phyloP scores from a whole-genome alignment of 1,139 yeast species.

The Waltiozyma sp. region DNA sequence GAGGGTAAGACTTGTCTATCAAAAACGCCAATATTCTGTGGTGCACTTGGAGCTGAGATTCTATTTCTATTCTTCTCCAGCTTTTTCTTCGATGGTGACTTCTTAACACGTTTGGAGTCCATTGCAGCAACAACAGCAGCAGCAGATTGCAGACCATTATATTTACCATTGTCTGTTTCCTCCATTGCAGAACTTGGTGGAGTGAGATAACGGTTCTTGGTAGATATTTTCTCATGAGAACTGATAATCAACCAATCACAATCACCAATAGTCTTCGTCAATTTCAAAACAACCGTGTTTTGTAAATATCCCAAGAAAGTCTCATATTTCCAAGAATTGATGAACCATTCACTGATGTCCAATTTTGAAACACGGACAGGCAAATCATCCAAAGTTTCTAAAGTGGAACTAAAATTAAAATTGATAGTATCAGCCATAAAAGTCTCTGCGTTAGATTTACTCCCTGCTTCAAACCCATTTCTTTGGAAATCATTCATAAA shows the following conservation, averaged over 20 bases:
- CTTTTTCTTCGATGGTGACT: background rate
- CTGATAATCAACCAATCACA: constrained; percentile 26
- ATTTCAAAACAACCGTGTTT: constrained; percentile 22
- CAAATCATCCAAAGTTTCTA: constrained; percentile 12
- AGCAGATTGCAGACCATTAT: constrained; percentile 10
- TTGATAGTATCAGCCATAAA: constrained; percentile 19
- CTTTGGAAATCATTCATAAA: constrained; percentile 23
- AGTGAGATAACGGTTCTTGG: constrained; percentile 17
- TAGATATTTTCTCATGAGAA: constrained; percentile 20
- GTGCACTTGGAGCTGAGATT: constrained; percentile 13
- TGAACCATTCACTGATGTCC: constrained; percentile 24
- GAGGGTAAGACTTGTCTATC: constrained; percentile 6
- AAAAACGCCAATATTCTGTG: constrained; percentile 9
- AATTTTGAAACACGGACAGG: constrained; percentile 23
- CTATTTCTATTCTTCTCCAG: constrained; percentile 8
- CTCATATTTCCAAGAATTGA: constrained; percentile 26
- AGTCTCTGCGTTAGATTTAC: constrained; percentile 12
- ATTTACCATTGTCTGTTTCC: constrained; percentile 9
- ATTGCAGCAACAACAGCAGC: no score
- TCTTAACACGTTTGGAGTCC: background rate
- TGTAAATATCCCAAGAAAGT: constrained; percentile 22
- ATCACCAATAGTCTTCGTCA: constrained; percentile 24
- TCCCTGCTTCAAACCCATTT: constrained; percentile 18
- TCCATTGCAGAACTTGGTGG: constrained; percentile 15
- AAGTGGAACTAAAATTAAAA: constrained; percentile 17